Conservation (phyloP, 129 eudicot genomes). For the Rutidosis leptorrhynchoides region DNA sequence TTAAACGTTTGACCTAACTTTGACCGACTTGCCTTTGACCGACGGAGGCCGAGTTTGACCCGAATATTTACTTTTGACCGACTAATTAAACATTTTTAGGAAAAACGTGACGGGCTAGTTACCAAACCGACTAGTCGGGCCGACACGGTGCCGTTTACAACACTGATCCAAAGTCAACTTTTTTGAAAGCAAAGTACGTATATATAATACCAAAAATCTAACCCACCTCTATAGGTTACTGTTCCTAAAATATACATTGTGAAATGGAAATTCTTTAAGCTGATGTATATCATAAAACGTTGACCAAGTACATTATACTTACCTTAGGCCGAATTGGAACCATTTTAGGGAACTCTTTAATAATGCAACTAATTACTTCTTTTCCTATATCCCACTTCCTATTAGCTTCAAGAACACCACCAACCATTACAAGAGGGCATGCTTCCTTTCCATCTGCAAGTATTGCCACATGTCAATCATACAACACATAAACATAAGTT, state of each 20-base stretch:
- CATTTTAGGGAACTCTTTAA: conserved; percentile 74
- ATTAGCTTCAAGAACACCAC: conserved; percentile 91
- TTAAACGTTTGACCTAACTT: no score
- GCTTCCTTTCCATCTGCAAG: conserved; percentile 64
- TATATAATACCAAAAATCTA: no score
- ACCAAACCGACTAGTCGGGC: no score
- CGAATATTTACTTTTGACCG: no score
- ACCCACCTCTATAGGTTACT: no score
- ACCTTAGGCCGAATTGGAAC: conserved; percentile 82
- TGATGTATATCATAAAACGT: neutral
- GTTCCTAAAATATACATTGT: neutral
- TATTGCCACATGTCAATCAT: conserved; percentile 1
- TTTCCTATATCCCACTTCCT: conserved; percentile 87
- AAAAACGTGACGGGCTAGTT: no score
- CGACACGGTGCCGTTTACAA: no score
- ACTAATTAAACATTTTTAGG: no score
- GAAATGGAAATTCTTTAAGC: neutral
- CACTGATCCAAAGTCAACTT: no score
- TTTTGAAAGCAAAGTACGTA: no score
- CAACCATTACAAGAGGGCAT: conserved; percentile 93
- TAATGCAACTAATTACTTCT: conserved; percentile 62
- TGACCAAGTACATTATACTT: conserved; percentile 14
- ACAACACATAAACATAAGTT: neutral
- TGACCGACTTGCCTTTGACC: no score
- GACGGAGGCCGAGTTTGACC: no score